Conservation (phyloP, 768 basidiomycete species). For the Suillus placidus region DNA sequence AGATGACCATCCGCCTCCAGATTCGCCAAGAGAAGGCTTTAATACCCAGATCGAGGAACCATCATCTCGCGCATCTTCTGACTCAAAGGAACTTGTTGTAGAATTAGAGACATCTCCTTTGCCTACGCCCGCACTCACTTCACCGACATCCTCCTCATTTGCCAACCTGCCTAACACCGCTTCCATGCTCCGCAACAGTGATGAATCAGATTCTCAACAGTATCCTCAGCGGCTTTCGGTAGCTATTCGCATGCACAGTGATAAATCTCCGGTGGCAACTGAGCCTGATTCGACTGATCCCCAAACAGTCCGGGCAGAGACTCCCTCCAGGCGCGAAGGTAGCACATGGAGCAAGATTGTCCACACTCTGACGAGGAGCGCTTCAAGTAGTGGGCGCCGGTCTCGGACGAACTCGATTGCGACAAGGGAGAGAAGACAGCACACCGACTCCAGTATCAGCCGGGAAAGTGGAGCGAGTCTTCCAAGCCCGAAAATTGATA, state of each 20-base stretch:
- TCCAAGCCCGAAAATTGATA: conserved; percentile 62
- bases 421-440: conserved; percentile 64
- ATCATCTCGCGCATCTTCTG: conserved; percentile 58
- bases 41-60: conserved; percentile 51
- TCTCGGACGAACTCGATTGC: conserved; percentile 79
- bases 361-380: conserved; percentile 63
- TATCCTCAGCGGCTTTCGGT: conserved; percentile 66
- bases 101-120: conserved; percentile 67
- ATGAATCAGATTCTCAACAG: conserved; percentile 55
- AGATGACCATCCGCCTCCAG: conserved; percentile 53
- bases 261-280: conserved; percentile 55
- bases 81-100: conserved; percentile 62
- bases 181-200: conserved; percentile 42
- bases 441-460: conserved; percentile 73
- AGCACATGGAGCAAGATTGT: conserved; percentile 77
- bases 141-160: conserved; percentile 53
- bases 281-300: conserved; percentile 56
- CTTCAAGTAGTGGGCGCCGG: conserved; percentile 69
- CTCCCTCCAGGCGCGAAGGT: conserved; percentile 61
- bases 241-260: conserved; percentile 60
- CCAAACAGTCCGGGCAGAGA: conserved; percentile 42
- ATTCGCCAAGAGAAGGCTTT: conserved; percentile 51
- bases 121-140: conserved; percentile 43
- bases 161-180: conserved; percentile 47
- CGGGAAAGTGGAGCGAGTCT: conserved; percentile 77